These are phyloP conservation scores for Parmelia sp. DNA, from an alignment of 495 filamentous ascomycete species.

Conservation along the genomic window DNA sequence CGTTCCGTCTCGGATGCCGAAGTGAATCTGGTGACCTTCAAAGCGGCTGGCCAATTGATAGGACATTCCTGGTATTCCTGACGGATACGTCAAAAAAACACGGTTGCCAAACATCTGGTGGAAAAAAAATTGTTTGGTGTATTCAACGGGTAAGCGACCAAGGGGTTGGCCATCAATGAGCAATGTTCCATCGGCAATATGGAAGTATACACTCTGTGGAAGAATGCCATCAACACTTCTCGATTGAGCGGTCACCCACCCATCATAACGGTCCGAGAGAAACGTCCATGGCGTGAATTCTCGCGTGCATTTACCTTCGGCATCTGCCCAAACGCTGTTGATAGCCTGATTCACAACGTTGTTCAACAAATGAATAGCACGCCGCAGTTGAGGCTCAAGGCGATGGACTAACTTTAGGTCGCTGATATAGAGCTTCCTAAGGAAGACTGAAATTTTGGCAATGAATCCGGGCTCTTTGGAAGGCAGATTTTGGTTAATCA, in stretches of 20 bases:
- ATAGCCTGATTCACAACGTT: constrained; percentile 14
- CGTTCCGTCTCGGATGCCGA: constrained; percentile 38
- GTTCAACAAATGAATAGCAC: constrained; percentile 26
- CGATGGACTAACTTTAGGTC: constrained; percentile 42
- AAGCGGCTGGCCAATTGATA: constrained; percentile 33
- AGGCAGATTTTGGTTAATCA: constrained; percentile 20
- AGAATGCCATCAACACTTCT: not conserved
- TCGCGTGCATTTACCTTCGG: constrained; percentile 3
- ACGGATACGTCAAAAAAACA: constrained; percentile 42
- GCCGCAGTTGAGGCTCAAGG: constrained; percentile 32
- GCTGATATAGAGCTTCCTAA: constrained; percentile 37
- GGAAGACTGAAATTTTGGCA: constrained; percentile 3
- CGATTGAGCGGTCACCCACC: constrained; percentile 13
- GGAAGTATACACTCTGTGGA: constrained; percentile 33
- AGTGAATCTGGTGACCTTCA: constrained; percentile 39
- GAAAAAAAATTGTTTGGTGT: constrained; percentile 32
- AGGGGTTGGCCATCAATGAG: constrained; percentile 44
- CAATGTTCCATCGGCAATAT: constrained; percentile 44
- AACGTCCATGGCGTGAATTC: constrained; percentile 16
- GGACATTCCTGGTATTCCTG: constrained; percentile 40
- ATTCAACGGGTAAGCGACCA: constrained; percentile 42
- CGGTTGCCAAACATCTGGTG: constrained; percentile 46
- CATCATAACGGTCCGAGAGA: constrained; percentile 13
- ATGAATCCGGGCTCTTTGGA: constrained; percentile 13
- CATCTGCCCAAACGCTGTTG: constrained; percentile 18